Evolutionary conservation across 179 eudicot species (phyloP), one percentile per base, ranked within the genome.

Genomic region (Corrigiola litoralis): DNA sequence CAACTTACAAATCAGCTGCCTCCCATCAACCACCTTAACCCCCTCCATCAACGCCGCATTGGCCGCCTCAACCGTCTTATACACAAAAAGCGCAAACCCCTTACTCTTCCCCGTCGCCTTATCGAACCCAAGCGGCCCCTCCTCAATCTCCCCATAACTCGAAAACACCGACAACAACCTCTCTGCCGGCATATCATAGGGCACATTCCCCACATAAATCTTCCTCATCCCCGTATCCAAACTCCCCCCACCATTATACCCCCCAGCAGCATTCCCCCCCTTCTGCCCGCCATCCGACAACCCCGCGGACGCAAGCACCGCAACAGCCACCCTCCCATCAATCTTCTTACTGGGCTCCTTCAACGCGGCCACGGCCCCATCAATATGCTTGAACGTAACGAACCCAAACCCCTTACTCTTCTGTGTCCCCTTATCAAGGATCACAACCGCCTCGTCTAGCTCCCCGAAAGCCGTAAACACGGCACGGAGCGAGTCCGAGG

Each of bases 41-140:
- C 69, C 66, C 63, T 75, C 83, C 11, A 47, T 60, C 61, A 79
- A 56, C 14, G 80, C 58, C 7, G 55, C 45, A 16, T 66, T 61
- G 0, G 83, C 83, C 1, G 49, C 74, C 54, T 79, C 77, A 0
- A 60, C 65, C 25, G 72, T 75, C 77, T 72, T 79, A 50, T 75
- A 79, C 17, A 79, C 80, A 65, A 79, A 79, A 66, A 79, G 56
- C 7, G 80, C 79, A 38, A 79, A 79, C 32, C 83, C 83, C 20
- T 79, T 79, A 4, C 75, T 65, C 59, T 79, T 79, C 16, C 80
- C 83, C 0, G 77, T 75, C 63, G 70, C 75, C 80, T 79, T 79
- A 69, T 79, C 83, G 13, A 79, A 75, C 34, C 83, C 83, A 9
- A 79, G 37, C 2, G 83, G 83, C 1, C 83, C 83, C 23, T 79